phyloP scores from a whole-genome alignment of 1,284 basidiomycete species.

The Sanghuangporus baumii region DNA sequence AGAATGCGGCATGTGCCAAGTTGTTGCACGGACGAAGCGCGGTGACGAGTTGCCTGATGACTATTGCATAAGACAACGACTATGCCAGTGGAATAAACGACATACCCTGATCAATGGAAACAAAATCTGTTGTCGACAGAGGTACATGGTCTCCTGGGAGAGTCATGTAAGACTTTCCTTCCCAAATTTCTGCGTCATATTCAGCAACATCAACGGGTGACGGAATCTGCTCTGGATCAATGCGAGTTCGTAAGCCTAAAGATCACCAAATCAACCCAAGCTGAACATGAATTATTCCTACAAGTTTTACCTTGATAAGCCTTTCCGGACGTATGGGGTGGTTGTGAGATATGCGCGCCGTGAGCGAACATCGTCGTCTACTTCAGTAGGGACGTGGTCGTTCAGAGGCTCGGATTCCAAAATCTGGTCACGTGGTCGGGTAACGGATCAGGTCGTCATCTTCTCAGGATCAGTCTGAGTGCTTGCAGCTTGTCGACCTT shows the following conservation, averaged over 20 bases:
- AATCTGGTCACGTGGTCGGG: too few relatives aligned
- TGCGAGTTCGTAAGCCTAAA: conserved; percentile 71
- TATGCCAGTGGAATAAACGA: background rate
- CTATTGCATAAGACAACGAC: background rate
- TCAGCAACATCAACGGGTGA: conserved; percentile 85
- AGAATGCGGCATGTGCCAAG: conserved; percentile 74
- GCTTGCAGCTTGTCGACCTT: too few relatives aligned
- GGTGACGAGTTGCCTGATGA: conserved; percentile 62
- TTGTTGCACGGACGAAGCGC: conserved; percentile 59
- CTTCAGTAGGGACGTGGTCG: background rate
- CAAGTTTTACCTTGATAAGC: conserved; percentile 48
- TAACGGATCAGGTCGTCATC: too few relatives aligned
- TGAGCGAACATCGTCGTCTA: conserved; percentile 35
- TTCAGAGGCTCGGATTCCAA: background rate
- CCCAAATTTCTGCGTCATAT: conserved; percentile 80
- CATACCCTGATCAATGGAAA: conserved; percentile 88
- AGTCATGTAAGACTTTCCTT: conserved; percentile 72
- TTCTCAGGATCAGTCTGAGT: too few relatives aligned
- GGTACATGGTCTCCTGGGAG: conserved; percentile 75
- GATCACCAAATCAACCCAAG: background rate
- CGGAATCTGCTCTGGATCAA: conserved; percentile 90
- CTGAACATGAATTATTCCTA: background rate
- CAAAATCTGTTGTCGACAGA: conserved; percentile 81
- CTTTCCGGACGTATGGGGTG: conserved; percentile 75
- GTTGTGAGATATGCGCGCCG: conserved; percentile 63